Evolutionary conservation across 2,329 filamentous ascomycete species (phyloP).

Genomic region (Passalora sequoiae): DNA sequence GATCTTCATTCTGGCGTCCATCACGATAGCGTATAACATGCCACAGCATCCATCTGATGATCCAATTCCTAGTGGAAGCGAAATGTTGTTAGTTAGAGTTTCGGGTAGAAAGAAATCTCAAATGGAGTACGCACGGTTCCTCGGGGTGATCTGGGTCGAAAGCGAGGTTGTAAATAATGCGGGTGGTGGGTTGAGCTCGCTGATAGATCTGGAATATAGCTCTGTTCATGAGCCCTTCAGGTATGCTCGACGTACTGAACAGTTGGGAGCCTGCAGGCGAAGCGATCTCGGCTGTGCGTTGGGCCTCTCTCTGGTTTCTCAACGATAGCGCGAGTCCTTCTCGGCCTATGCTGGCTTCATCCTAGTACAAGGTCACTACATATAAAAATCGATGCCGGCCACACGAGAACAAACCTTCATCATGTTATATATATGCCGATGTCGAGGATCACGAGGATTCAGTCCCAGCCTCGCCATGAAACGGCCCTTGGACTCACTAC

Average conservation of each 20-base stretch:
- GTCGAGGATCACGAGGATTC: conserved; percentile 30
- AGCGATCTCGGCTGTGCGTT: neutral
- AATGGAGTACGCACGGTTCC: too few relatives aligned
- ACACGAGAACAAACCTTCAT: conserved; percentile 35
- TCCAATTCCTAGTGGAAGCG: conserved; percentile 44
- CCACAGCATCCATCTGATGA: conserved; percentile 46
- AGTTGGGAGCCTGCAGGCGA: neutral
- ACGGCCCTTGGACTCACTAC: conserved; percentile 39
- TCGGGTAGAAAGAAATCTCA: too few relatives aligned
- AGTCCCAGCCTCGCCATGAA: conserved; percentile 38
- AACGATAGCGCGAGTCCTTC: conserved; percentile 36
- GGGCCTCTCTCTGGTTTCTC: neutral
- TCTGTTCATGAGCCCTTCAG: conserved; percentile 22
- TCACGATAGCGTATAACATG: conserved; percentile 44
- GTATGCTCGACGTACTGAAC: conserved; percentile 17
- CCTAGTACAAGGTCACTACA: too few relatives aligned
- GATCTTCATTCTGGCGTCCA: conserved; percentile 30
- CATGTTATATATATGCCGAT: conserved; percentile 35
- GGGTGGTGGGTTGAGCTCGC: conserved; percentile 33
- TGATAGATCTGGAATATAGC: conserved; percentile 13
- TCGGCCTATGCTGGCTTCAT: conserved; percentile 38
- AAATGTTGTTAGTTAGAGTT: too few relatives aligned
- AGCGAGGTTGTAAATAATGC: conserved; percentile 37
- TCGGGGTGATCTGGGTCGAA: conserved; percentile 32
- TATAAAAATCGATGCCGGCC: neutral